Conservation (phyloP, 2,329 filamentous ascomycete species). For the Trichoderma sp. region DNA sequence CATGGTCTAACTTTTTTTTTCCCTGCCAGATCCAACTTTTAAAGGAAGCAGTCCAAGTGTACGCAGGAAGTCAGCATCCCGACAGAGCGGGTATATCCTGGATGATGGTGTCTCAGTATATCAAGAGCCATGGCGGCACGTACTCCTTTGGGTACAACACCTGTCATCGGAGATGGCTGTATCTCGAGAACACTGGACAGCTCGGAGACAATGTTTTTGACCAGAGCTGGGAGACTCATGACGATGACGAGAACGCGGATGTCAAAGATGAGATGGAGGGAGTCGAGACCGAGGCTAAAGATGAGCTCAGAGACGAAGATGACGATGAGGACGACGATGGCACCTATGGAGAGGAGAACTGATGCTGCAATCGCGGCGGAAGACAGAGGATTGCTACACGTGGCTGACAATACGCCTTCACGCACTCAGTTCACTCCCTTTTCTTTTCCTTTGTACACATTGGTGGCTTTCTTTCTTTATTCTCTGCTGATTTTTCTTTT, state of each 20-base stretch:
- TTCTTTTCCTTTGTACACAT: neutral
- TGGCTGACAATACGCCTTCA: neutral
- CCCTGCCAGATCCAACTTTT: conserved; percentile 41
- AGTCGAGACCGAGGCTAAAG: neutral
- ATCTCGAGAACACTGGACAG: conserved; percentile 32
- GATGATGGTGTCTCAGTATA: conserved; percentile 61
- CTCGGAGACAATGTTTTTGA: neutral
- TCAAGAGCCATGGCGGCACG: conserved; percentile 55
- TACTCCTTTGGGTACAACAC: conserved; percentile 64
- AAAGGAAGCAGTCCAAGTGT: conserved; percentile 47
- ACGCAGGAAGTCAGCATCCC: conserved; percentile 40
- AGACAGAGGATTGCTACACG: neutral
- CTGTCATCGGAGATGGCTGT: conserved; percentile 62
- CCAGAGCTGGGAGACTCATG: neutral
- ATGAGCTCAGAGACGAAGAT: neutral
- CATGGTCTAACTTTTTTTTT: neutral
- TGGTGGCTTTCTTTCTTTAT: neutral
- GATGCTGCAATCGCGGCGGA: neutral
- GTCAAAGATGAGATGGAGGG: neutral
- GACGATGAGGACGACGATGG: neutral
- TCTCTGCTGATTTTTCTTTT: neutral
- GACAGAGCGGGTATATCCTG: conserved; percentile 53
- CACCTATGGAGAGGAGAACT: neutral
- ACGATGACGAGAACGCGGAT: neutral
- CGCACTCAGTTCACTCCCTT: neutral